Conservation (phyloP, 371 early-diverging fungal genomes). For the Mucor plumbeus region DNA sequence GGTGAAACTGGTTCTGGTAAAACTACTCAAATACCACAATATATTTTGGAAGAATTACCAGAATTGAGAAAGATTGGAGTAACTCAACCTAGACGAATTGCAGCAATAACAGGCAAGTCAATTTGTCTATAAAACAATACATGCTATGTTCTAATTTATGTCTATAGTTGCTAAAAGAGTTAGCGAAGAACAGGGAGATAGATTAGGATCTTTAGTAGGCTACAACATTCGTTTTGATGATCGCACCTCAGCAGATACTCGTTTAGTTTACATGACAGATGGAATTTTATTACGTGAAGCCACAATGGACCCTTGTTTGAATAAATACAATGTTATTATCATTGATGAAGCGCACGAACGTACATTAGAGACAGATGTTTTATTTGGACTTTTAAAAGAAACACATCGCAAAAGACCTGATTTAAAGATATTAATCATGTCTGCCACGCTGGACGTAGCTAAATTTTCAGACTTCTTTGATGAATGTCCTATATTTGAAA, state of each 20-base stretch:
- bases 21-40: slow-evolving; percentile 94
- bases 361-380: slow-evolving; percentile 90
- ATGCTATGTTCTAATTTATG: no score
- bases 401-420: slow-evolving; percentile 57
- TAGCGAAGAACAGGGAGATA: slow-evolving; percentile 70
- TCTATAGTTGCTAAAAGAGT: slow-evolving; percentile 82
- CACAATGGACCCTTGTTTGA: slow-evolving; percentile 64
- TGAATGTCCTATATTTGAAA: slow-evolving; percentile 82
- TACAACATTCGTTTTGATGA: slow-evolving; percentile 90
- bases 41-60: slow-evolving; percentile 69
- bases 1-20: slow-evolving; percentile 94
- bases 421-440: slow-evolving; percentile 80
- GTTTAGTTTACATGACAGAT: slow-evolving; percentile 90
- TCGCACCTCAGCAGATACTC: slow-evolving; percentile 63
- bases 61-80: slow-evolving; percentile 65
- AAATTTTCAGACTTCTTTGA: slow-evolving; percentile 77
- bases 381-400: slow-evolving; percentile 84
- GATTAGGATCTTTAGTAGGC: slow-evolving; percentile 73
- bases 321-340: slow-evolving; percentile 76
- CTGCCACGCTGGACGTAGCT: slow-evolving; percentile 80
- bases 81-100: slow-evolving; percentile 89
- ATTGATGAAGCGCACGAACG: slow-evolving; percentile 98
- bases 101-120: slow-evolving; percentile 77
- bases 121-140: no score
- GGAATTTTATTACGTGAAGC: slow-evolving; percentile 87